Conservation (phyloP, 176 grass and related monocot genomes). For the Calamus simplicifolius region DNA sequence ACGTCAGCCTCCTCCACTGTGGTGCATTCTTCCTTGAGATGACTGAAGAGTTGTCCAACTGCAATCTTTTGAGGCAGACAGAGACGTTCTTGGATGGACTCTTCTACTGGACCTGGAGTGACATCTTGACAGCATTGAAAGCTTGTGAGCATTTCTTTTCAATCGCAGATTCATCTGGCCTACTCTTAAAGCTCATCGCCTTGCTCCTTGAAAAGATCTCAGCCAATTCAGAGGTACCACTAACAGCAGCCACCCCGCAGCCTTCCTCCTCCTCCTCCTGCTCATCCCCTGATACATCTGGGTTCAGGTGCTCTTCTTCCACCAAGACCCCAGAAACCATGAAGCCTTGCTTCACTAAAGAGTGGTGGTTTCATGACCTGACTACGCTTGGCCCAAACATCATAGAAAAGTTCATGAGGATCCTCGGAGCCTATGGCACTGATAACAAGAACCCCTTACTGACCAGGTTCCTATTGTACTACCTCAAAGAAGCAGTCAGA, state of each 20-base stretch:
- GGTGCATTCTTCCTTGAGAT: constrained; percentile 68
- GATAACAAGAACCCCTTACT: constrained; percentile 78
- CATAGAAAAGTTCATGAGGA: constrained; percentile 57
- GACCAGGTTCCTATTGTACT: constrained; percentile 80
- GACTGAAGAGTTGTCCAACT: constrained; percentile 61
- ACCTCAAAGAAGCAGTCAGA: constrained; percentile 47
- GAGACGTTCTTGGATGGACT: constrained; percentile 64
- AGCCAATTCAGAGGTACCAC: constrained; percentile 28
- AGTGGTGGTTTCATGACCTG: constrained; percentile 95
- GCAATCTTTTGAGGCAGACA: constrained; percentile 58
- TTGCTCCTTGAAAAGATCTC: constrained; percentile 63
- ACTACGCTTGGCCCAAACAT: constrained; percentile 40
- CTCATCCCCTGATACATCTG: constrained; percentile 28
- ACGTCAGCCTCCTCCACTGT: constrained; percentile 53
- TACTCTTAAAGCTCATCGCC: constrained; percentile 51
- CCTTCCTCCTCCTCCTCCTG: constrained; percentile 56
- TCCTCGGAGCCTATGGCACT: constrained; percentile 59
- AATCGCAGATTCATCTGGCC: constrained; percentile 25
- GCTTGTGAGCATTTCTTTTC: constrained; percentile 45
- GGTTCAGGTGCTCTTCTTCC: not conserved
- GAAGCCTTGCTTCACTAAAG: constrained; percentile 15
- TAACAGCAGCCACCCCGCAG: constrained; percentile 10
- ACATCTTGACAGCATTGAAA: constrained; percentile 50
- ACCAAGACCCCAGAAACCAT: not conserved
- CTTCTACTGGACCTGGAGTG: constrained; percentile 66